Base-by-base conservation (phyloP, 2,329 filamentous ascomycete genomes). In the Ophiostoma pallidulum region DNA sequence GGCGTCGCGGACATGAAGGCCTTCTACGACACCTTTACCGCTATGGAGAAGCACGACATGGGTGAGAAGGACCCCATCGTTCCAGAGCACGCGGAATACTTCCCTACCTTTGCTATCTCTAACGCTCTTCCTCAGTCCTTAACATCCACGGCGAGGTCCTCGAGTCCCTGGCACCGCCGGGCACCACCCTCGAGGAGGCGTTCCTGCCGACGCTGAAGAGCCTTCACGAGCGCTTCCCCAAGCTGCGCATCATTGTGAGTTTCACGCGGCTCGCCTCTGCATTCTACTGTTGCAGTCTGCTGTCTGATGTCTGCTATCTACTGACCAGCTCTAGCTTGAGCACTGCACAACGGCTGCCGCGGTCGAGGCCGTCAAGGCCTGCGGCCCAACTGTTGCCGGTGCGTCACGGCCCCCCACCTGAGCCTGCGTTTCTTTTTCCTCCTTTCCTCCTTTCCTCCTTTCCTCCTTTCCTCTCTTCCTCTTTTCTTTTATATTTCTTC, bases 71-170 rank as follows among this genome's bases (percentile, higher is more conserved):
- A n/a, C n/a, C n/a, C n/a, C n/a, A n/a, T n/a, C n/a, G n/a, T n/a
- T n/a, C n/a, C n/a, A n/a, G n/a, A n/a, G n/a, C n/a, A n/a, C n/a
- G n/a, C n/a, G n/a, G n/a, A n/a, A n/a, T n/a, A n/a, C n/a, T n/a
- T n/a, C 16, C 18, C 8, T 10, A 12, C 4, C 3, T 6, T 12
- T 6, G 4, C 7, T 35, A 3, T 4, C 5, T 4, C n/a, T 26
- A 6, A 40, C 8, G 40, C 26, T 9, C 14, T 14, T 9, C 16
- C 18, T 20, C 35, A 54, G 59, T 66, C 16, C 59, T 66, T 36
- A 96, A 96, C 67, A 71, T 97, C n/a, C 90, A 97, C 63, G 91
- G 90, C 55, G 91, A 96, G 66, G 78, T 83, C n/a, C 33, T 56
- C 26, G 54, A 56, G 49, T 51, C 53, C 1, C 51, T 55, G 13